Evolutionary conservation across 2,329 filamentous ascomycete genomes (phyloP), one percentile per base, ranked within the genome.

Genomic region (Xylaria multiplex): DNA sequence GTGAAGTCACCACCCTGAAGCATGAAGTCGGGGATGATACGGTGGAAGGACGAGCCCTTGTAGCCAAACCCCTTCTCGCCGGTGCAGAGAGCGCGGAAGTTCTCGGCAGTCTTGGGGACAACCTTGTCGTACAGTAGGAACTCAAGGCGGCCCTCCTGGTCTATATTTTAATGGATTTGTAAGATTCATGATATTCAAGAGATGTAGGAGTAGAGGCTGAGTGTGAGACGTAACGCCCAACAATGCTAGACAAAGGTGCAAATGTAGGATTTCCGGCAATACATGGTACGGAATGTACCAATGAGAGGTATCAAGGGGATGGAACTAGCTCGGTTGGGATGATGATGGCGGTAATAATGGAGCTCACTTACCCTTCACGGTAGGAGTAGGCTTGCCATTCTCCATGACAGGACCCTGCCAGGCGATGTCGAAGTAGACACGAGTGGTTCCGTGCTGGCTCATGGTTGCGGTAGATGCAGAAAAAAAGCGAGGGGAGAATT

Each of bases 1-100:
- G 93, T 96, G 86, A 96, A 96, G 87, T 97, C 93, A 87, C 93
- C 93, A 80, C 93, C 93, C 88, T 97, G 93, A 76, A 97, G 90
- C 93, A 97, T 97, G 88, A 97, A 97, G 65, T 93, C 81, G 74
- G 91, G 91, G 82, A 97, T 97, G 82, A 97, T 90, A 76, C 93
- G 93, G 88, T 97, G 93, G 90, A 97, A 97, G 73, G 87, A 86
- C 75, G 92, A 96, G 78, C 88, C 89, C 80, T 87, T 81, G 87
- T 96, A 97, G 75, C 93, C 92, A 81, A 91, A 90, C 78, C 92
- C 92, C 83, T 93, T 88, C 85, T 92, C 87, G 74, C 86, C 86
- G 70, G 90, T 93, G 90, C 91, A 93, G 77, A 96, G 91, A 79
- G 89, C 88, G 74, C 87, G 88, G 89, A 96, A 96, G 89, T 96